Conservation (phyloP, 306 rosid species). For the Argentina anserina region DNA sequence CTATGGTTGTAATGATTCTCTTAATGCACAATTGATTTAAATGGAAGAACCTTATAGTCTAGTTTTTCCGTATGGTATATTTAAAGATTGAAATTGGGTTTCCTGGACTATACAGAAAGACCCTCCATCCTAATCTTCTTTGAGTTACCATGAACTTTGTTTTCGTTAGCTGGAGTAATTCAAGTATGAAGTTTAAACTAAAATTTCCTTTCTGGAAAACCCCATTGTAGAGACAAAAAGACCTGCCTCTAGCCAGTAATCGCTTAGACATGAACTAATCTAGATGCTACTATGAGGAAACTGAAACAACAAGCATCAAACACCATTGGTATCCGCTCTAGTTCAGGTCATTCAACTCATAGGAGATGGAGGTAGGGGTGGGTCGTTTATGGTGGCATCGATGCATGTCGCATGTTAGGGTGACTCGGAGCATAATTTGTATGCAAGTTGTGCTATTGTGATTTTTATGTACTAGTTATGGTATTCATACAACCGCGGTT, state of each 20-base stretch:
- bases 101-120: too few species aligned
- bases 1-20: too few species aligned
- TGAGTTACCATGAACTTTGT: neutral
- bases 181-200: neutral
- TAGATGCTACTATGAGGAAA: conserved; percentile 22
- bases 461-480: too few species aligned
- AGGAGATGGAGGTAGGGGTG: conserved; percentile 33
- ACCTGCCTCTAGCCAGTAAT: neutral
- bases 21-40: too few species aligned
- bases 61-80: too few species aligned
- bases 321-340: neutral
- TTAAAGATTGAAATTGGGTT: too few species aligned
- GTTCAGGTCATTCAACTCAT: conserved; percentile 27
- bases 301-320: conserved; percentile 10
- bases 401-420: conserved; percentile 41
- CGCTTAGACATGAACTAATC: conserved; percentile 1
- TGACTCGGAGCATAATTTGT: too few species aligned
- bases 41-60: too few species aligned
- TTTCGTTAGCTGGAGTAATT: neutral
- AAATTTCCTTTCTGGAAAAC: neutral
- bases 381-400: conserved; percentile 54
- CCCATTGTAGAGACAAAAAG: neutral
- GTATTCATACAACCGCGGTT: too few species aligned
- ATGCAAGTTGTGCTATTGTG: too few species aligned
- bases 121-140: too few species aligned